Evolutionary conservation across 331 rosid species (phyloP).

Genomic region (Malus hybrid): DNA sequence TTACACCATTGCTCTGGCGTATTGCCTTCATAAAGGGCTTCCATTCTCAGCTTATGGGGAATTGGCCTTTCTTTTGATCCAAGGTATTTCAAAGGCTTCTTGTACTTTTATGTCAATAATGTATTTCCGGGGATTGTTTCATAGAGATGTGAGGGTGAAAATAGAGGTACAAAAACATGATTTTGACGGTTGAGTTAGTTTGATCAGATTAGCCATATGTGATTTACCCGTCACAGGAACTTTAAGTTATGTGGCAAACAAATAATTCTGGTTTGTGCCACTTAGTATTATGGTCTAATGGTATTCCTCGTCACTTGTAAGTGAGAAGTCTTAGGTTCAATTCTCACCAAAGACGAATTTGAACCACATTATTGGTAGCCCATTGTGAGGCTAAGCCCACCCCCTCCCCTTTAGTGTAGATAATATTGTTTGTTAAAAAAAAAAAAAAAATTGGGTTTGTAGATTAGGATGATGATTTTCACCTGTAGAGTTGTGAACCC

Average conservation of each 20-base stretch:
- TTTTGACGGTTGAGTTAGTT: neutral
- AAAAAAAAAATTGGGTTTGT: too few species aligned
- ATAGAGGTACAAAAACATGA: neutral
- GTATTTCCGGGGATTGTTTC: neutral
- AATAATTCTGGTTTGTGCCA: neutral
- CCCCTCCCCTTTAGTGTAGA: too few species aligned
- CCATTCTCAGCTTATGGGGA: slow-evolving; percentile 96
- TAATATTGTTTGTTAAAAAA: too few species aligned
- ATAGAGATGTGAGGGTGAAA: neutral
- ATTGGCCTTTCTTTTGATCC: slow-evolving; percentile 71
- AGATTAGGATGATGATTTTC: neutral
- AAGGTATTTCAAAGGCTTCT: slow-evolving; percentile 39
- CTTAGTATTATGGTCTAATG: too few species aligned
- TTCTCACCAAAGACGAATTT: too few species aligned
- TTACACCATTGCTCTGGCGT: slow-evolving; percentile 74
- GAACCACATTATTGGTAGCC: too few species aligned
- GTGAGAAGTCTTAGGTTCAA: too few species aligned
- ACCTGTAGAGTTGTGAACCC: neutral
- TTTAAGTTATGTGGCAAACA: neutral
- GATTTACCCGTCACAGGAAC: neutral
- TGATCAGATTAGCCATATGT: neutral
- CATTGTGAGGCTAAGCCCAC: too few species aligned
- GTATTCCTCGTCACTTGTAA: too few species aligned
- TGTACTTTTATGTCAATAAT: neutral
- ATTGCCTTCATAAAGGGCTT: slow-evolving; percentile 84